A percentile compares a stretch with the other conserved stretches of the same genome.
phyloP scores from a whole-genome alignment of 2,329 filamentous ascomycete species.

The Sporothrix protearum region DNA sequence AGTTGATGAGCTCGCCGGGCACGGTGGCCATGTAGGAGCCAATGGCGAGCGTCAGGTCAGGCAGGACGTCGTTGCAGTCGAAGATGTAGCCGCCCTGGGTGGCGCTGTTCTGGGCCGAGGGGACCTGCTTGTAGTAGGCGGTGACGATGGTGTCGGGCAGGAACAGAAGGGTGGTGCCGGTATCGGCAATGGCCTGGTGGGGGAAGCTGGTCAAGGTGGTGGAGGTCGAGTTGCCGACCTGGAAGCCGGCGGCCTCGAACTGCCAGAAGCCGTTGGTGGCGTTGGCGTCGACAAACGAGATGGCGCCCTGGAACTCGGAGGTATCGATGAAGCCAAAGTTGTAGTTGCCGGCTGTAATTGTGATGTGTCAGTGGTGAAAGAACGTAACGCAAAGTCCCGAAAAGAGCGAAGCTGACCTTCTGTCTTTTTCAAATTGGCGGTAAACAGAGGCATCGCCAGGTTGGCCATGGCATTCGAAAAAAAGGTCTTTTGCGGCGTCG shows the following conservation, averaged over 20 bases:
- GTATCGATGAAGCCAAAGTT: constrained; percentile 57
- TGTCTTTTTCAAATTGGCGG: constrained; percentile 36
- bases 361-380: not conserved
- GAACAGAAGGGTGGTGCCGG: constrained; percentile 43
- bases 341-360: constrained; percentile 39
- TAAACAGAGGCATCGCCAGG: constrained; percentile 35
- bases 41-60: constrained; percentile 38
- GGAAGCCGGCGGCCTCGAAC: constrained; percentile 49
- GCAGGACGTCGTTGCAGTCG: constrained; percentile 36
- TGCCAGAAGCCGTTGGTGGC: constrained; percentile 53
- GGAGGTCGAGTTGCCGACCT: constrained; percentile 37
- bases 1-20: constrained; percentile 40
- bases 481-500: constrained; percentile 42
- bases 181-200: constrained; percentile 40
- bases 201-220: constrained; percentile 32
- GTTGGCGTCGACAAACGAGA: constrained; percentile 51
- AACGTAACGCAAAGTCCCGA: not conserved
- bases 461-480: constrained; percentile 36
- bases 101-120: constrained; percentile 37
- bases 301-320: constrained; percentile 50
- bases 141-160: constrained; percentile 37
- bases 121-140: constrained; percentile 40
- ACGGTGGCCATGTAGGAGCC: constrained; percentile 36
- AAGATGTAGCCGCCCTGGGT: constrained; percentile 39
- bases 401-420: constrained; percentile 34